Base-by-base conservation (phyloP, 164 flowering plant genomes). In the Nelumbo lutea region DNA sequence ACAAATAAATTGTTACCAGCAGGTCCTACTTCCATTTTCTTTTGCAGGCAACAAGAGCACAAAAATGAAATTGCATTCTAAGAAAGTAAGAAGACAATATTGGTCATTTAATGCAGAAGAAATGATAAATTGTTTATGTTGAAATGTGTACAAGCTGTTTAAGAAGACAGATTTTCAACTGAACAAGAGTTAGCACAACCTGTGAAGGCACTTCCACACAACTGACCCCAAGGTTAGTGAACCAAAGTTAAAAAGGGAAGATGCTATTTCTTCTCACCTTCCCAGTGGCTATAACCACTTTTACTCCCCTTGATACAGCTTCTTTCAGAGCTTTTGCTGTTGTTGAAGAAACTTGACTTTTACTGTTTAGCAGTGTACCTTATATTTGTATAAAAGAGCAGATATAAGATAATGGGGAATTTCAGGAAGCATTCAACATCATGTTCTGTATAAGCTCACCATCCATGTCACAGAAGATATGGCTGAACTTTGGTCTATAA, bases 391-490 rank as follows among this genome's bases (percentile, higher is more conserved):
- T 14, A 64, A 51, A 60, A 50, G 63, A 69, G 44, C 3, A 45
- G 50, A 68, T 48, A 70, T 47, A 72, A 74, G 59, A 47, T 39
- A 59, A 65, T 8, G 58, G 40, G 40, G 74, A 14, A 42, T 56
- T n/a, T 42, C 5, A 52, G 44, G 10, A 55, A 50, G 42, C 13
- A 65, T 6, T 59, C 15, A 65, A 51, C 15, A 44, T 5, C 1
- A 73, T 13, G 1, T 48, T 10, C 39, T 15, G 46, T 14, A 27
- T 40, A 51, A 62, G 48, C 92, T 86, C 79, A 95, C 99, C 99
- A 88, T 95, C 99, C 98, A 95, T 87, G 74, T 95, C 98, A 64
- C 95, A 93, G 83, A 95, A 90, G 77, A 95, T 89, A 70, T 87
- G 89, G 63, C 70, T 83, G 83, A 84, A 95, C 73, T 89, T 95